Percentiles rank a stretch among this genome's conserved stretches.
Evolutionary conservation across 768 basidiomycete genomes (phyloP).

Genomic region (Naganishia vishniacii): DNA sequence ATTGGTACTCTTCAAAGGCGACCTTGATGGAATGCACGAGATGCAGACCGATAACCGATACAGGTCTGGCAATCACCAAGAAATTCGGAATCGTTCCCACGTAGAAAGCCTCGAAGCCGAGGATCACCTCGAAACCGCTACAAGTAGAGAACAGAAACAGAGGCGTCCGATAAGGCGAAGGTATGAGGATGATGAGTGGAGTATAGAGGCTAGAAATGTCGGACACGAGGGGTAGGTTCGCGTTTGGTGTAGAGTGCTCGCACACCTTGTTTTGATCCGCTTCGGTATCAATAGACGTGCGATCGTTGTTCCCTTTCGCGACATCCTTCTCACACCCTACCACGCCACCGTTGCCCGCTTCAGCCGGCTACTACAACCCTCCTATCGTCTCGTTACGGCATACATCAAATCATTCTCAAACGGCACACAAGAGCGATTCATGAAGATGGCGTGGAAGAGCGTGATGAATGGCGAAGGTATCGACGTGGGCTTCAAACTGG

Average conservation of each 20-base stretch:
- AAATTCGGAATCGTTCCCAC: background rate
- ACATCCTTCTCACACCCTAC: slow-evolving; percentile 14
- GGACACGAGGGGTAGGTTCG: slow-evolving; percentile 9
- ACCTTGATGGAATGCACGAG: slow-evolving; percentile 4
- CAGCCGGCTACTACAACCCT: slow-evolving; percentile 1
- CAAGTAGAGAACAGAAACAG: slow-evolving; percentile 10
- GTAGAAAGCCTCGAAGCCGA: background rate
- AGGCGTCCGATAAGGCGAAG: slow-evolving; percentile 4
- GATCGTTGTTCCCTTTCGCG: slow-evolving; percentile 10
- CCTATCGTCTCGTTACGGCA: slow-evolving; percentile 7
- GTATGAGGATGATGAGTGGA: slow-evolving; percentile 19
- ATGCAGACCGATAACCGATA: background rate
- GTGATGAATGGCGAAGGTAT: slow-evolving; percentile 1
- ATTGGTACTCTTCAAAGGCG: slow-evolving; percentile 8
- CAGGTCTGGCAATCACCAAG: too few species aligned
- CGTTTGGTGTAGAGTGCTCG: too few species aligned
- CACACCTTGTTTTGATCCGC: background rate
- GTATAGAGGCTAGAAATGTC: slow-evolving; percentile 4
- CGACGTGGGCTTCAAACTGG: slow-evolving; percentile 4
- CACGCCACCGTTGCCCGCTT: slow-evolving; percentile 12
- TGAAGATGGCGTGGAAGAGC: slow-evolving; percentile 14
- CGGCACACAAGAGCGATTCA: slow-evolving; percentile 14
- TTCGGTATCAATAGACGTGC: background rate
- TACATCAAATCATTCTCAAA: slow-evolving; percentile 14
- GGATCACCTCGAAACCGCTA: slow-evolving; percentile 1